Evolutionary conservation across 495 filamentous ascomycete species (phyloP).

Genomic region (Trichocladium uniseriatum): DNA sequence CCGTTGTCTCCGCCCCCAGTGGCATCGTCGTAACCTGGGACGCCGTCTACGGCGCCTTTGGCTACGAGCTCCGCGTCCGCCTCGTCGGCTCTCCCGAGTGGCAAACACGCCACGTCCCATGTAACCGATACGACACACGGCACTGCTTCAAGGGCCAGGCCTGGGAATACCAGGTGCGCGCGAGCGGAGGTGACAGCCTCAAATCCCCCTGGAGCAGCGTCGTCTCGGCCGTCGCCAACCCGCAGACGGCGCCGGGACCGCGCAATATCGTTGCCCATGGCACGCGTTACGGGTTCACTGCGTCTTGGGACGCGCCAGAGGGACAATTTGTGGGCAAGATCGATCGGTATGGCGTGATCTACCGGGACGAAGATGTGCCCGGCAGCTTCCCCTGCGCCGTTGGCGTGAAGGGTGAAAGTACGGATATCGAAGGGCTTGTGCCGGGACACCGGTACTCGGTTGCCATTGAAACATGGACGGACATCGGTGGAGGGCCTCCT

Average conservation of each 20-base stretch:
- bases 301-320: constrained; percentile 1
- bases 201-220: constrained; percentile 10
- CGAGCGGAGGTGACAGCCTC: constrained; percentile 9
- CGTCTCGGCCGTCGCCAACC: constrained; percentile 9
- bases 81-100: background rate
- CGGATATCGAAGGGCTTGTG: constrained; percentile 3
- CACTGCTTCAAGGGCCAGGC: background rate
- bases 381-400: constrained; percentile 4
- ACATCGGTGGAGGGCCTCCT: constrained; percentile 6
- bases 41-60: constrained; percentile 19
- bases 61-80: constrained; percentile 17
- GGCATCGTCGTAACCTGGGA: constrained; percentile 20
- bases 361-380: constrained; percentile 5
- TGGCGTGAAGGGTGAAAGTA: constrained; percentile 1
- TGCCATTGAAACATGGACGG: constrained; percentile 15
- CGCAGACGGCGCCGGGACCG: constrained; percentile 12
- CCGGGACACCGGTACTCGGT: constrained; percentile 12
- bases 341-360: constrained; percentile 14
- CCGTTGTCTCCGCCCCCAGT: background rate
- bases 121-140: constrained; percentile 5
- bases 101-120: background rate
- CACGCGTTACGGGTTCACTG: constrained; percentile 2
- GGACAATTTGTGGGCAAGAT: background rate
- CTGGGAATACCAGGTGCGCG: constrained; percentile 16
- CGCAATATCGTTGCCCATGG: constrained; percentile 7